Evolutionary conservation across 2,329 filamentous ascomycete species (phyloP).

Genomic region (Didymella pomorum): DNA sequence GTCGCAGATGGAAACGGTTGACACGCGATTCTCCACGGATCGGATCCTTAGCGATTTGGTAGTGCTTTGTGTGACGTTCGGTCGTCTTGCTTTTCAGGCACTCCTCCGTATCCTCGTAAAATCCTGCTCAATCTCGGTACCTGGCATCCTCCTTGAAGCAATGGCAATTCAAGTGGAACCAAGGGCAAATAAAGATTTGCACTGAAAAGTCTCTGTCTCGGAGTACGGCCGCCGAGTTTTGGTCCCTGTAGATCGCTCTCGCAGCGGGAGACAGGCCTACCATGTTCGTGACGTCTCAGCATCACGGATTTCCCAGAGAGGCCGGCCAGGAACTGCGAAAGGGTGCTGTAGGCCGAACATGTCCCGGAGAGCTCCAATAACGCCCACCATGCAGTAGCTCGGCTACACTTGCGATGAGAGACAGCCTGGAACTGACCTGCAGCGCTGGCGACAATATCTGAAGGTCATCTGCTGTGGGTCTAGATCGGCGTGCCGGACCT

Average conservation of each 20-base stretch:
- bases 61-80: conserved; percentile 12
- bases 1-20: conserved; percentile 11
- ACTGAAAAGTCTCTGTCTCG: conserved; percentile 15
- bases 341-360: conserved; percentile 8
- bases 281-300: conserved; percentile 16
- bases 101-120: conserved; percentile 12
- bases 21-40: conserved; percentile 13
- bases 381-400: conserved; percentile 1
- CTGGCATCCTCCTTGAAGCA: conserved; percentile 9
- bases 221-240: conserved; percentile 9
- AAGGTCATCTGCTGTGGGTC: conserved; percentile 12
- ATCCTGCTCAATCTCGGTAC: conserved; percentile 13
- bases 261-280: conserved; percentile 19
- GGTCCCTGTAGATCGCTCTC: conserved; percentile 23
- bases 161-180: conserved; percentile 17
- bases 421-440: conserved; percentile 8
- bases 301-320: conserved; percentile 5
- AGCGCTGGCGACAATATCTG: conserved; percentile 2
- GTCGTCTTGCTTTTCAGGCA: conserved; percentile 3
- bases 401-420: conserved; percentile 10
- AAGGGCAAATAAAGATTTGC: conserved; percentile 21
- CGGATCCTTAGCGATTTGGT: conserved; percentile 8
- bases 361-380: not conserved
- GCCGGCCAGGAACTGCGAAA: conserved; percentile 15
- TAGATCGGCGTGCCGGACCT: conserved; percentile 16